Conservation (phyloP, 2,329 filamentous ascomycete species). For the Aurifilum marmelostoma region DNA sequence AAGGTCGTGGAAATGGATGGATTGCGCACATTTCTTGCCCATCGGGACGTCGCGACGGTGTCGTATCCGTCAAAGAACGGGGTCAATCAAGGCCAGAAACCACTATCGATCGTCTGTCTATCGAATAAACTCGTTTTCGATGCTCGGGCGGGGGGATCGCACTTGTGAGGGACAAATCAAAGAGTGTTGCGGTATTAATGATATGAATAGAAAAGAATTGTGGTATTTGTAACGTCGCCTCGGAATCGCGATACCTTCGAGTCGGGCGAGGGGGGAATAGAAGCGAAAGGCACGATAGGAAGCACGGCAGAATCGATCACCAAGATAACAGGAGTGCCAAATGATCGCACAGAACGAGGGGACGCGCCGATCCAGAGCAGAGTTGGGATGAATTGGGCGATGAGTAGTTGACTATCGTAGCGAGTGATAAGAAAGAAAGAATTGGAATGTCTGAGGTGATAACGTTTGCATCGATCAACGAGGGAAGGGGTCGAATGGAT, state of each 20-base stretch:
- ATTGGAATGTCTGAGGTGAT: neutral
- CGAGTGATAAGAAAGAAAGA: slow-evolving; percentile 20
- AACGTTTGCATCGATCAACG: slow-evolving; percentile 6
- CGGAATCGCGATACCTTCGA: neutral
- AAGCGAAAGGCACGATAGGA: neutral
- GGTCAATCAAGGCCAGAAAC: neutral
- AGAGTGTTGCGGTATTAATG: neutral
- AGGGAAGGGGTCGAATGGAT: slow-evolving; percentile 2
- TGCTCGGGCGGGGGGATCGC: neutral
- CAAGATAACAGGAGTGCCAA: slow-evolving; percentile 16
- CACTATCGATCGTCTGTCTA: neutral
- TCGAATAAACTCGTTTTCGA: neutral
- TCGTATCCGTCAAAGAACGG: slow-evolving; percentile 11
- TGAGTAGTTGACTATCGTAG: slow-evolving; percentile 2
- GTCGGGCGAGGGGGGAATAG: neutral
- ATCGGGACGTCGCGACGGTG: slow-evolving; percentile 26
- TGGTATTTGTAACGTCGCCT: neutral
- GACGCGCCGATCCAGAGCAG: slow-evolving; percentile 8
- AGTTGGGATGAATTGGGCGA: neutral
- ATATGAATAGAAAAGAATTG: neutral
- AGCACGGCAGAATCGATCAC: slow-evolving; percentile 21
- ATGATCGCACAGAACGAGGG: slow-evolving; percentile 24
- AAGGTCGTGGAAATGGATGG: neutral
- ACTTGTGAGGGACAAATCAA: neutral
- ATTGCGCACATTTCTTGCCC: slow-evolving; percentile 30